A percentile compares a stretch with the other conserved stretches of the same genome.
Evolutionary conservation across 2,329 filamentous ascomycete species (phyloP).

Genomic region (Ascochyta clinopodiicola): DNA sequence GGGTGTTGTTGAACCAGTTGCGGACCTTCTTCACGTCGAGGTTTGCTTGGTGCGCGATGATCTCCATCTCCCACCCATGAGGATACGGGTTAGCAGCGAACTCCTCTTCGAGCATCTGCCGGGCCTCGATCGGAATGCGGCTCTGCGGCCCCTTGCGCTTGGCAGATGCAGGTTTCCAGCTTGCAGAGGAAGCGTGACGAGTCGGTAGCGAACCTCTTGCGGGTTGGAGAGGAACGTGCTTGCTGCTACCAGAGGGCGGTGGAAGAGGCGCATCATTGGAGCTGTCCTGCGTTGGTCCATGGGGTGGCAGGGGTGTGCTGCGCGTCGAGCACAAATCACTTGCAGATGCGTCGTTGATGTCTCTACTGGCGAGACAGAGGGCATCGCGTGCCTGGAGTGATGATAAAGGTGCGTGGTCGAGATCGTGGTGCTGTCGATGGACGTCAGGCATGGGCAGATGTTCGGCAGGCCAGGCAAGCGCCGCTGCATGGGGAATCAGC

Average conservation of each 20-base stretch:
- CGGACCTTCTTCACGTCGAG: conserved; percentile 46
- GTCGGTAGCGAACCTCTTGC: conserved; percentile 7
- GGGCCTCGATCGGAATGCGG: conserved; percentile 41
- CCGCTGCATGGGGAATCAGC: neutral
- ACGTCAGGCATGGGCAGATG: neutral
- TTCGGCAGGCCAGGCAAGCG: neutral
- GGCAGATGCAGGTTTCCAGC: conserved; percentile 42
- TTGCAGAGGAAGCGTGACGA: conserved; percentile 21
- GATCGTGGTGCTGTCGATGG: neutral
- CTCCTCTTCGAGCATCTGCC: conserved; percentile 45
- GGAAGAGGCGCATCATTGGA: neutral
- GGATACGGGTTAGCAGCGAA: conserved; percentile 46
- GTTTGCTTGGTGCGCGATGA: conserved; percentile 46
- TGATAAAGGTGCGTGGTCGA: conserved; percentile 1
- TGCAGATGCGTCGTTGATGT: neutral
- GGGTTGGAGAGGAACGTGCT: neutral
- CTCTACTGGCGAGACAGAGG: neutral
- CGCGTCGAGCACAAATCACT: neutral
- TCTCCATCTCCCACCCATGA: conserved; percentile 45
- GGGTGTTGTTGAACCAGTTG: conserved; percentile 47
- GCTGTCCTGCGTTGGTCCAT: no score
- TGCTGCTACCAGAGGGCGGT: neutral
- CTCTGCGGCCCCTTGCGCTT: conserved; percentile 41
- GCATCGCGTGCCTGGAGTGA: neutral
- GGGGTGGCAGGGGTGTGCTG: neutral